Percentiles rank a stretch among this genome's conserved stretches.
Conservation (phyloP, 139 green algal species). For the Picochlorum sp. region DNA sequence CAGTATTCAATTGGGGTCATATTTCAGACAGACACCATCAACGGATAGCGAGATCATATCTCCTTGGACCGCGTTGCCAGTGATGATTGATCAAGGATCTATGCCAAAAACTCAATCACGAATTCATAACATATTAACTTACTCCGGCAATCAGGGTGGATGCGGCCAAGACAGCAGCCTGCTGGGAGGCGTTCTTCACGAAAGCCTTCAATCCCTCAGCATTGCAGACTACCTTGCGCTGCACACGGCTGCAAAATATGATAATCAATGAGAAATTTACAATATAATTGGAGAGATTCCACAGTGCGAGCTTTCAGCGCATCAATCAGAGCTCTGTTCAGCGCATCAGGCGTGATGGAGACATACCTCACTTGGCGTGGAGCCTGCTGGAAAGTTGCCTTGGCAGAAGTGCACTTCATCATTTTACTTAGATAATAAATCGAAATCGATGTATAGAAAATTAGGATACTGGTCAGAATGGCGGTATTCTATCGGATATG, state of each 20-base stretch:
- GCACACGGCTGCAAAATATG: constrained; percentile 12
- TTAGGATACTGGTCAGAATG: background rate
- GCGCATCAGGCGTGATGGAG: too few relatives aligned
- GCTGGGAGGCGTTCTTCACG: constrained; percentile 22
- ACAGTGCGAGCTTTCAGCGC: too few relatives aligned
- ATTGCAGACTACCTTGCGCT: constrained; percentile 25
- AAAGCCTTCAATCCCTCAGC: constrained; percentile 23
- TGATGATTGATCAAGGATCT: background rate
- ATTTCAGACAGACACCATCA: background rate
- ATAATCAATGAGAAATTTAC: too few relatives aligned
- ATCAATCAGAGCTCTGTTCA: too few relatives aligned
- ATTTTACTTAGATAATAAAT: background rate
- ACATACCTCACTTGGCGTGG: constrained; percentile 8
- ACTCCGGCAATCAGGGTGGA: constrained; percentile 66
- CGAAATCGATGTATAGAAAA: background rate
- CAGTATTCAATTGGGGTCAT: too few relatives aligned
- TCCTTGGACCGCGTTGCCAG: too few relatives aligned
- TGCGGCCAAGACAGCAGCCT: constrained; percentile 44
- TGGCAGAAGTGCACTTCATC: constrained; percentile 10
- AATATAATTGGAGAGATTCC: too few relatives aligned
- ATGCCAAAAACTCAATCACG: background rate
- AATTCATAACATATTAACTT: constrained; percentile 20
- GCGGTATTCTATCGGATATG: too few relatives aligned
- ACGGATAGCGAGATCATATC: background rate
- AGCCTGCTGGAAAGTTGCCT: constrained; percentile 12